A percentile compares a stretch with the other conserved stretches of the same genome.
phyloP scores from a whole-genome alignment of 1,284 basidiomycete genomes.

The Apiotrichum akiyoshidainum region DNA sequence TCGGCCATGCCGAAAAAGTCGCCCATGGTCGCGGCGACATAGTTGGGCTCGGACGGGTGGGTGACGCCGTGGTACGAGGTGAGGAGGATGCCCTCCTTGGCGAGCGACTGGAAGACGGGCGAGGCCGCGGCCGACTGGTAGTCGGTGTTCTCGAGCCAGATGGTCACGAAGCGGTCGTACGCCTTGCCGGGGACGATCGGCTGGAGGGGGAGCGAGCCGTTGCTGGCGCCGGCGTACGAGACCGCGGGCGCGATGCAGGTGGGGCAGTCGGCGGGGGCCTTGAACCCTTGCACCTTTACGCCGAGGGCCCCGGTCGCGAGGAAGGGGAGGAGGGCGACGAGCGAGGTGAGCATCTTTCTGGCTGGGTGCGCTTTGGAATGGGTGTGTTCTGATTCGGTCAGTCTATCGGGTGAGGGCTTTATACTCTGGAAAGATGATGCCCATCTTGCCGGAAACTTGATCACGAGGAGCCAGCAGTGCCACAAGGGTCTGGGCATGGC shows the following conservation, averaged over 20 bases:
- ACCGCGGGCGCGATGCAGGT: slow-evolving; percentile 30
- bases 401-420: no score
- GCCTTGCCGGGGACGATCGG: slow-evolving; percentile 51
- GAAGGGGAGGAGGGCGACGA: slow-evolving; percentile 14
- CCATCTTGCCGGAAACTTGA: no score
- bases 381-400: no score
- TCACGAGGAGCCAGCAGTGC: no score
- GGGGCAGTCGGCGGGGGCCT: slow-evolving; percentile 50
- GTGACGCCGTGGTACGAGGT: slow-evolving; percentile 60
- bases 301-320: slow-evolving; percentile 9
- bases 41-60: slow-evolving; percentile 48
- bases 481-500: no score
- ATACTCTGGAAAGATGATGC: no score
- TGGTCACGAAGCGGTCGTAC: slow-evolving; percentile 58
- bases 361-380: neutral
- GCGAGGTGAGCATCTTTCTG: slow-evolving; percentile 4
- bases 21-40: slow-evolving; percentile 15
- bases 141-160: slow-evolving; percentile 55
- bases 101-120: slow-evolving; percentile 55
- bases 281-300: slow-evolving; percentile 48
- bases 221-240: slow-evolving; percentile 51
- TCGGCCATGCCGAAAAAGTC: slow-evolving; percentile 51
- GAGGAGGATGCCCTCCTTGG: slow-evolving; percentile 58
- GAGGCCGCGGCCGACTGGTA: slow-evolving; percentile 48
- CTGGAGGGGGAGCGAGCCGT: slow-evolving; percentile 51